Evolutionary conservation across 495 filamentous ascomycete genomes (phyloP), one percentile per base, ranked within the genome.

Genomic region (Penicillium roqueforti): DNA sequence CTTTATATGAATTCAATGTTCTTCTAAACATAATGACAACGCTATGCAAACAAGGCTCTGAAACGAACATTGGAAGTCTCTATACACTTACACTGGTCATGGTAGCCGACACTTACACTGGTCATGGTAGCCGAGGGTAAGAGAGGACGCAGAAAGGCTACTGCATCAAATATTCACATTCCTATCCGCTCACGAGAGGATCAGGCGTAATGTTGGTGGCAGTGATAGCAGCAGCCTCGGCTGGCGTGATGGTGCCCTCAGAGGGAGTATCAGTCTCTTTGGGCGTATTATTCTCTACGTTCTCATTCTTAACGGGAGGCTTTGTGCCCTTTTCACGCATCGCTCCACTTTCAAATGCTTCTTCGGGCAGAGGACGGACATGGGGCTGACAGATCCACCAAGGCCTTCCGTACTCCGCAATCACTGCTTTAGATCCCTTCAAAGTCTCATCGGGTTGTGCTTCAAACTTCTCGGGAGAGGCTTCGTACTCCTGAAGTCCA

Each of bases 381-480:
- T 97, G 88, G 3, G 93, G 90, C 71, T 99, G 93, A 40, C 88
- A 92, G 4, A 96, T 75, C 88, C 92, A 99, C 80, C 84, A 97
- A 3, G 93, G 93, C 47, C 88, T 70, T 62, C 81, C 83, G 62
- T 88, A 92, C 45, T 80, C 75, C 51, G 76, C 80, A 26, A 92
- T 85, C 1, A 85, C 82, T 26, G 79, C 80, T 23, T 83, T 78
- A 9, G 88, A 91, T 51, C 83, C 73, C 18, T 67, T 73, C n/a
- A 72, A 62, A 6, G 67, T 68, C 2, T 66, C 63, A 20, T 76
- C 61, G 3, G 72, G 48, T 38, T 62, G 51, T 20, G 59, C 65
- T 25, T 77, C 75, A 46, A 80, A 79, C 36, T 74, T 74, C 55
- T 85, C 83, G 7, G 82, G 77, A 50, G 79, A 80, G 59, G 70